Base-by-base conservation (phyloP, 1,284 basidiomycete genomes). In the Violaceomyces palustris region DNA sequence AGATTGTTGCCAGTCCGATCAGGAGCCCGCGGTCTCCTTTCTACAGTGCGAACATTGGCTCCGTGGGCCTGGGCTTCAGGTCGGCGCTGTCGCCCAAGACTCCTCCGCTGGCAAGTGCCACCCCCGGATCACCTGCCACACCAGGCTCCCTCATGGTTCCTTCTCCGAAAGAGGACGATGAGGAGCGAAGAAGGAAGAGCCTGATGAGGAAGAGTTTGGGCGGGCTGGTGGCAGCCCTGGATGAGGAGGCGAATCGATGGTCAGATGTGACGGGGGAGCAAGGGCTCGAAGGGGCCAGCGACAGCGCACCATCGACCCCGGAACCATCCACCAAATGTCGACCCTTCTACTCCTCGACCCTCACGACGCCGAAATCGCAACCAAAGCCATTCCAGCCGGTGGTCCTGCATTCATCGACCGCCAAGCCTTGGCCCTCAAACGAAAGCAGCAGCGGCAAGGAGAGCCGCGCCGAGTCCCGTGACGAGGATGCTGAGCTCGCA, bases 161-260 rank as follows among this genome's bases (percentile, higher is more conserved):
- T 10, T 9, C 10, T n/a, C 27, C 27, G 31, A 11, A 11, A 6
- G 18, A 22, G 8, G 17, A 15, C 18, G 34, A 37, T 8, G 34
- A 42, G 3, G 41, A 42, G 30, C n/a, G 17, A 21, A 18, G 41
- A 21, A 44, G 56, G 17, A 43, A 21, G 17, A 43, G 43, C 7
- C 45, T 38, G 25, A 41, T 59, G 52, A 33, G 37, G 18, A 49
- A 39, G 37, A 61, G 46, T 38, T 46, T 61, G 35, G 48, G 38
- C 36, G 51, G 57, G 28, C 49, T 61, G 25, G 41, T 61, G 24
- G 45, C 41, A 1, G 58, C 58, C 15, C 34, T 61, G 8, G 49
- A 54, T 17, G 35, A 46, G n/a, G 46, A 58, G 29, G 51, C 49
- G 14, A 37, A 18, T 19, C 38, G 36, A 34, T 45, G 46, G 24